A percentile compares a stretch with the other conserved stretches of the same genome.
Evolutionary conservation across 2,329 filamentous ascomycete species (phyloP).

Genomic region (Penicillium sp.): DNA sequence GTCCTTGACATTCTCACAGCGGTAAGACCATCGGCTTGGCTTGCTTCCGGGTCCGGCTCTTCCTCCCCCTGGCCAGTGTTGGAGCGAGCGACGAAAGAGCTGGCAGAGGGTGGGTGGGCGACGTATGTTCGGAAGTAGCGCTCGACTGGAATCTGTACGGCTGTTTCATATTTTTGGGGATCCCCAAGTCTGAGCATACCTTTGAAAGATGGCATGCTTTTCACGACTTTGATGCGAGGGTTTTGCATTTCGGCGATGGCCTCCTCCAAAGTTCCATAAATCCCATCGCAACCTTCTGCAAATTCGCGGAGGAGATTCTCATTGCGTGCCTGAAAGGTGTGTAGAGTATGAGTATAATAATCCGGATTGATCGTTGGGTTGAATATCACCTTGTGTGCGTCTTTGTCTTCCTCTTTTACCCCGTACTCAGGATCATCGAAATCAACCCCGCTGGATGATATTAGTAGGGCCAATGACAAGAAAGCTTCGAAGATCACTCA

Average conservation of each 20-base stretch:
- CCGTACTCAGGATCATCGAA: slow-evolving; percentile 91
- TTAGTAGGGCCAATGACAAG: slow-evolving; percentile 25
- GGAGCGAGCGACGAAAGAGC: slow-evolving; percentile 68
- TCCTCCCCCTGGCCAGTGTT: slow-evolving; percentile 51
- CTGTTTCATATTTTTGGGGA: slow-evolving; percentile 70
- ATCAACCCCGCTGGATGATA: slow-evolving; percentile 71
- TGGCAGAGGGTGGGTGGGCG: slow-evolving; percentile 75
- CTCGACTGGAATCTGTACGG: slow-evolving; percentile 83
- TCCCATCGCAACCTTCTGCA: slow-evolving; percentile 69
- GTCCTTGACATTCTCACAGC: slow-evolving; percentile 76
- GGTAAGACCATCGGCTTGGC: slow-evolving; percentile 57
- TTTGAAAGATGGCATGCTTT: slow-evolving; percentile 77
- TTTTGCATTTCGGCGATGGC: slow-evolving; percentile 79
- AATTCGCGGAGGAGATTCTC: slow-evolving; percentile 70
- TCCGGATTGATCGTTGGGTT: not conserved
- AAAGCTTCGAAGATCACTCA: slow-evolving; percentile 51
- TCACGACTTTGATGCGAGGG: slow-evolving; percentile 75
- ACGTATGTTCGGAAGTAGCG: slow-evolving; percentile 86
- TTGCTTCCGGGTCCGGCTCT: slow-evolving; percentile 34
- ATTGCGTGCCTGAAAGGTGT: slow-evolving; percentile 63
- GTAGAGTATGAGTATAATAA: not conserved
- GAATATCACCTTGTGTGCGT: slow-evolving; percentile 63
- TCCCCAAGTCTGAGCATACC: slow-evolving; percentile 82
- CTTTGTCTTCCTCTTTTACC: slow-evolving; percentile 89
- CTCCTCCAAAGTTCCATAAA: slow-evolving; percentile 83